A percentile compares a stretch with the other conserved stretches of the same genome.
These are phyloP conservation scores for Monarda citriodora DNA, from an alignment of 305 asterid genomes.

Conservation along the genomic window DNA sequence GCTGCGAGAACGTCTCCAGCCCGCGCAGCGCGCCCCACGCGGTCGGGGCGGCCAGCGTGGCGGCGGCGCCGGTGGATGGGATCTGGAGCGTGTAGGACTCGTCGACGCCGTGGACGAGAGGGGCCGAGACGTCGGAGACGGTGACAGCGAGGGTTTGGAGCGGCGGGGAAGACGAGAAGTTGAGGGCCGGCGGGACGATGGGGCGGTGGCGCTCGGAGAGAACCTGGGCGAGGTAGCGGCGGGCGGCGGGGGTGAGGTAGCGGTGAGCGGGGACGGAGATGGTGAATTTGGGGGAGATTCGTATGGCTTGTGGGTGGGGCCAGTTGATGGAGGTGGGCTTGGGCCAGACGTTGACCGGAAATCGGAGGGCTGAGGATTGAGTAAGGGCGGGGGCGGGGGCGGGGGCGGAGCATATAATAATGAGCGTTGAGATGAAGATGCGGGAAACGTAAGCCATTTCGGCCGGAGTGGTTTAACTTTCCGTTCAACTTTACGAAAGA, in stretches of 20 bases:
- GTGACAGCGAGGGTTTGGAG: slow-evolving; percentile 35
- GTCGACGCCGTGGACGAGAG: slow-evolving; percentile 66
- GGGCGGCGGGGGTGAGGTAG: slow-evolving; percentile 52
- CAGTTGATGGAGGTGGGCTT: slow-evolving; percentile 66
- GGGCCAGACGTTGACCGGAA: slow-evolving; percentile 83
- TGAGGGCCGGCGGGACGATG: slow-evolving; percentile 43
- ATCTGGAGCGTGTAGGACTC: slow-evolving; percentile 75
- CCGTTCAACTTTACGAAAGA: not conserved
- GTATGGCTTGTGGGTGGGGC: slow-evolving; percentile 53
- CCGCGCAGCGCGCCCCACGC: slow-evolving; percentile 94
- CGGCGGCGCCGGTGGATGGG: slow-evolving; percentile 32
- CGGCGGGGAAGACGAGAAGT: slow-evolving; percentile 42
- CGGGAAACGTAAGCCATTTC: slow-evolving; percentile 17
- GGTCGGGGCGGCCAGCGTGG: slow-evolving; percentile 41
- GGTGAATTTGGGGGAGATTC: slow-evolving; percentile 56
- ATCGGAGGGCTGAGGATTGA: slow-evolving; percentile 38
- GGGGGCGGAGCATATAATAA: not conserved
- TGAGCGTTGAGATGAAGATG: slow-evolving; percentile 8
- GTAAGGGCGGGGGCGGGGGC: too few relatives aligned
- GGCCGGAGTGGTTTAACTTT: not conserved
- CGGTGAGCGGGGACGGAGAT: slow-evolving; percentile 42
- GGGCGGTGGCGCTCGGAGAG: slow-evolving; percentile 48
- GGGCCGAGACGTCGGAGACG: slow-evolving; percentile 39
- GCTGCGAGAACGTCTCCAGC: slow-evolving; percentile 84
- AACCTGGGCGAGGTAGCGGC: slow-evolving; percentile 49